Conservation (phyloP, 768 basidiomycete species). For the Cystobasidium tubakii region DNA sequence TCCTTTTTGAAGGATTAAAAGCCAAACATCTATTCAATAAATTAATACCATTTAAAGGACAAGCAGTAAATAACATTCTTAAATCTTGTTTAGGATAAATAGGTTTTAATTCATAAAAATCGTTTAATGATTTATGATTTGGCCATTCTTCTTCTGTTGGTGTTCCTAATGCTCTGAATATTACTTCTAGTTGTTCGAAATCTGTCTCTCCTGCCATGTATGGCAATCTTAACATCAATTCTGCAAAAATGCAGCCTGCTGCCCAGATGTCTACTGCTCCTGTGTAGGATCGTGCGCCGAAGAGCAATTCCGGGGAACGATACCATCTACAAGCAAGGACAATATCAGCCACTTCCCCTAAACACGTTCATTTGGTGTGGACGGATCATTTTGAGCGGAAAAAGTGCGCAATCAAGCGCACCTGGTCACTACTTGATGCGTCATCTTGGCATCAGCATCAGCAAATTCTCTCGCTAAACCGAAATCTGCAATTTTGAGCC, state of each 20-base stretch:
- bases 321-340: conserved; percentile 92
- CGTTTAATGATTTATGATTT: conserved; percentile 80
- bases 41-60: conserved; percentile 75
- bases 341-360: too few relatives aligned
- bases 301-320: conserved; percentile 86
- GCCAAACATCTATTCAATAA: conserved; percentile 70
- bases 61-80: conserved; percentile 82
- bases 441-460: conserved; percentile 94
- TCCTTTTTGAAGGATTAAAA: conserved; percentile 78
- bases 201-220: conserved; percentile 93
- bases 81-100: conserved; percentile 77
- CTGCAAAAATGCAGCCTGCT: conserved; percentile 94
- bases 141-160: conserved; percentile 98
- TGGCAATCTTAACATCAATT: conserved; percentile 90
- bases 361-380: too few relatives aligned
- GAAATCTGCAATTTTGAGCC: conserved; percentile 96
- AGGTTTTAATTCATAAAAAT: conserved; percentile 71
- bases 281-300: conserved; percentile 96
- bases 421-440: conserved; percentile 95
- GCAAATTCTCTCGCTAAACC: conserved; percentile 94
- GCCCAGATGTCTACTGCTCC: conserved; percentile 95
- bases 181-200: conserved; percentile 92
- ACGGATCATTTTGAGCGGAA: too few relatives aligned
- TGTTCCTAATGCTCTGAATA: conserved; percentile 87
- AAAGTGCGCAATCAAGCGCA: conserved; percentile 50